Conservation (phyloP, 2,329 filamentous ascomycete genomes). For the Sphaerulina populicola region DNA sequence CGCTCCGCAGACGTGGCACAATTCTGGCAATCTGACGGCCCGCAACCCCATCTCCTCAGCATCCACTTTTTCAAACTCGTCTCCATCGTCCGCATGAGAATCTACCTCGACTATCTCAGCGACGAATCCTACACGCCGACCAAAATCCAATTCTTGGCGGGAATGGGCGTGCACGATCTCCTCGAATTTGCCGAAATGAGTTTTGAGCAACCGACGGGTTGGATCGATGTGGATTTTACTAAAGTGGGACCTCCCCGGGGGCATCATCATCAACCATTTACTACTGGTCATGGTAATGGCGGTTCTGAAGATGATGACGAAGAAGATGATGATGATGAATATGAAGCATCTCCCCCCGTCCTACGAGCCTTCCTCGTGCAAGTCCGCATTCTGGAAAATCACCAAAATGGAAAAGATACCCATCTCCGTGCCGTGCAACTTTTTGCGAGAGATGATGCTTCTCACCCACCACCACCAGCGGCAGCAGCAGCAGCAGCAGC, state of each 20-base stretch:
- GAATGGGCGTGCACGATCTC: slow-evolving; percentile 84
- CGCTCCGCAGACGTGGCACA: slow-evolving; percentile 62
- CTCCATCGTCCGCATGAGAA: slow-evolving; percentile 66
- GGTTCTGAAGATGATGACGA: too few relatives aligned
- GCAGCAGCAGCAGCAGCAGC: slow-evolving; percentile 3
- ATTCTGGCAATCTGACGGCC: slow-evolving; percentile 82
- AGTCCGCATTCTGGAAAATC: slow-evolving; percentile 86
- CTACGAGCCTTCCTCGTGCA: slow-evolving; percentile 84
- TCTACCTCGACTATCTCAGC: slow-evolving; percentile 81
- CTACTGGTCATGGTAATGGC: not conserved
- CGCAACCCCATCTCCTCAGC: slow-evolving; percentile 72
- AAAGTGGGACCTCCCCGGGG: slow-evolving; percentile 45
- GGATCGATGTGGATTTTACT: slow-evolving; percentile 73
- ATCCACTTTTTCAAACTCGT: slow-evolving; percentile 81
- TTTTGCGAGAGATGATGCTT: slow-evolving; percentile 47
- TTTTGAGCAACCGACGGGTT: slow-evolving; percentile 72
- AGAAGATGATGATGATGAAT: too few relatives aligned
- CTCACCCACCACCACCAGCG: not conserved
- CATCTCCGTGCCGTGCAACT: slow-evolving; percentile 90
- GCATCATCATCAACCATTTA: not conserved
- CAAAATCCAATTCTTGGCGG: slow-evolving; percentile 78
- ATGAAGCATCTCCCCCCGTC: slow-evolving; percentile 41
- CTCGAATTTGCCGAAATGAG: slow-evolving; percentile 77
- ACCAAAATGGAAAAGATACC: slow-evolving; percentile 99
- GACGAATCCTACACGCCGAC: slow-evolving; percentile 97